Conservation (phyloP, 2,329 filamentous ascomycete species). For the Coniochaeta ligniaria region DNA sequence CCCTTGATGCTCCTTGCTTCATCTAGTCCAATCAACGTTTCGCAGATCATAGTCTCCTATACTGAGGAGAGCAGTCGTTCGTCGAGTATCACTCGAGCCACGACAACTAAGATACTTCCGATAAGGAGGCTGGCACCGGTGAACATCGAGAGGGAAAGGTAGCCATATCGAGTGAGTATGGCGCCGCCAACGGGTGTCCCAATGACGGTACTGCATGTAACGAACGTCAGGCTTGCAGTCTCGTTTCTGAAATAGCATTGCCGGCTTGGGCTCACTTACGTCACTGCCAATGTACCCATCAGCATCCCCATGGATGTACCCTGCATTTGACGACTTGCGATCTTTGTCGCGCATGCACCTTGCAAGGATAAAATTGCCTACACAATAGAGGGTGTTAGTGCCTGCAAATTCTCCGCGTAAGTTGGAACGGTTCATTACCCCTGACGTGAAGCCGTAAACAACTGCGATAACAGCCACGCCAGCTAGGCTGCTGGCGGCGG, state of each 20-base stretch:
- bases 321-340: constrained; percentile 27
- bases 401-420: neutral
- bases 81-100: constrained; percentile 8
- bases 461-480: constrained; percentile 35
- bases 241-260: too few species aligned
- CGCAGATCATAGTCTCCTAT: neutral
- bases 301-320: constrained; percentile 34
- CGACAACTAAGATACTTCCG: constrained; percentile 17
- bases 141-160: constrained; percentile 30
- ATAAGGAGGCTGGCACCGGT: constrained; percentile 23
- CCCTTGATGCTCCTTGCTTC: neutral
- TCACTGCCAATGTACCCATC: constrained; percentile 31
- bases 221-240: neutral
- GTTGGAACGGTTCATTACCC: constrained; percentile 19
- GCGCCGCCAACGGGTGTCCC: constrained; percentile 33
- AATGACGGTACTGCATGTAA: constrained; percentile 24
- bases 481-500: constrained; percentile 29
- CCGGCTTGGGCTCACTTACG: constrained; percentile 22
- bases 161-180: constrained; percentile 27
- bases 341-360: constrained; percentile 33
- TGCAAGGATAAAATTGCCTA: constrained; percentile 39
- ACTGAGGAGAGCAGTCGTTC: neutral
- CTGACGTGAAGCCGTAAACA: constrained; percentile 37
- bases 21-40: neutral
- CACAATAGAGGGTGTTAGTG: neutral